Evolutionary conservation across 164 flowering plant genomes (phyloP), one percentile per base, ranked within the genome.

Genomic region (Vitis amurensis): DNA sequence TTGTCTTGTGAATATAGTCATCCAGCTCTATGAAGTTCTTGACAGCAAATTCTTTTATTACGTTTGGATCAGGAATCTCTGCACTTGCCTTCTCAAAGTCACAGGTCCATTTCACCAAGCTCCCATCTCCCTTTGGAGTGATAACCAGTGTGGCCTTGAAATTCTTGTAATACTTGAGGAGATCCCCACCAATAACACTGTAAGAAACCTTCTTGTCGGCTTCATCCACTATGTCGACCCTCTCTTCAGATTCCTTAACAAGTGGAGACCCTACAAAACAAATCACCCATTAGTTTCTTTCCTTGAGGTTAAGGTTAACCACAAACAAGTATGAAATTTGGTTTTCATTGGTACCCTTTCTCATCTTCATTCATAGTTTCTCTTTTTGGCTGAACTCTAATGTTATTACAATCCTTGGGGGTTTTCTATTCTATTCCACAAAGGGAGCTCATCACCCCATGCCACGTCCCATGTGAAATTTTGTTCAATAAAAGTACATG

Each of bases 131-230:
- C 79, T 84, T 85, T 11, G 85, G 82, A 31, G 27, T 27, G 11
- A 88, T 85, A 3, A 17, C 31, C 17, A 69, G 63, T 30, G 53
- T 29, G 17, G 71, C 82, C 67, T 74, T 82, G 79, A 87, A 85
- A 27, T 56, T 69, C 74, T 84, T 90, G 89, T 87, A 92, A 78
- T 61, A 75, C n/a, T 84, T 72, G 61, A 76, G 70, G 5, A 87
- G 79, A 55, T 91, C 94, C 12, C 97, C 91, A 1, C 83, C 97
- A 2, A 91, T 76, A 12, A 90, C 84, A 8, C 78, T 80, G 75
- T 89, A 91, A 0, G 71, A 3, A 13, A 75, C 58, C 11, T 17
- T 23, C 81, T 78, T 88, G 17, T 80, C 83, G 29, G 29, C 87
- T 13, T 86, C 89, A 57, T 90, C 88, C 17, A 80, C 84, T 0